These are phyloP conservation scores for Exophiala xenobiotica DNA, from an alignment of 2,329 filamentous ascomycete species.

Conservation along the genomic window DNA sequence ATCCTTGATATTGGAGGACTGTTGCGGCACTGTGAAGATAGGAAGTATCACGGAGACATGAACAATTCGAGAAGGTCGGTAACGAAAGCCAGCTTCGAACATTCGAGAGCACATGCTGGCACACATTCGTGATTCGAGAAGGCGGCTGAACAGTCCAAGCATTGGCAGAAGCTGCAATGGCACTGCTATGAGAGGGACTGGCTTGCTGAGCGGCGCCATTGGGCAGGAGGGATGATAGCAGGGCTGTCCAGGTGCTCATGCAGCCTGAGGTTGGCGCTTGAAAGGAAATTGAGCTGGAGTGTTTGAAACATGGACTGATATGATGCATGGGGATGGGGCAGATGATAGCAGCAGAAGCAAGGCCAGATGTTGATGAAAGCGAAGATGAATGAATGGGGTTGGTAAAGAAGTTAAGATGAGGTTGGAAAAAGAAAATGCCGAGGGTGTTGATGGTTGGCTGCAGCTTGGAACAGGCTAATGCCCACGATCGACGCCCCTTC, in stretches of 20 bases:
- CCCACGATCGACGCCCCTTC: constrained; percentile 7
- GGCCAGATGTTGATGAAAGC: neutral
- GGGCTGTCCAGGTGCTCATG: constrained; percentile 5
- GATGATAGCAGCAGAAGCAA: constrained; percentile 3
- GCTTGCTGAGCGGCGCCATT: constrained; percentile 9
- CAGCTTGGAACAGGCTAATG: constrained; percentile 8
- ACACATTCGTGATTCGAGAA: constrained; percentile 21
- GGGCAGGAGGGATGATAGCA: constrained; percentile 6
- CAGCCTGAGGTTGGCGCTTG: constrained; percentile 10
- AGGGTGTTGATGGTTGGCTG: constrained; percentile 12
- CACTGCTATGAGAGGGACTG: constrained; percentile 9
- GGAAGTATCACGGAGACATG: constrained; percentile 10
- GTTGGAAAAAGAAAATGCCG: constrained; percentile 18
- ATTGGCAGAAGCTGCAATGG: constrained; percentile 7
- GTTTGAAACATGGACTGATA: constrained; percentile 6
- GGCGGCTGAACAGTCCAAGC: constrained; percentile 7
- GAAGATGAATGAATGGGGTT: neutral
- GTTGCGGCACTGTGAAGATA: constrained; percentile 11
- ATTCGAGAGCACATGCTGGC: neutral
- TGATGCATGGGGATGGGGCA: neutral
- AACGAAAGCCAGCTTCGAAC: neutral
- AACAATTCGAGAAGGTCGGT: constrained; percentile 21
- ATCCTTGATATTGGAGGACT: constrained; percentile 20
- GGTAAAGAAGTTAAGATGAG: constrained; percentile 18
- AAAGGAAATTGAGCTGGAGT: constrained; percentile 6